Evolutionary conservation across 306 rosid genomes (phyloP).

Genomic region (Rosa chinensis): DNA sequence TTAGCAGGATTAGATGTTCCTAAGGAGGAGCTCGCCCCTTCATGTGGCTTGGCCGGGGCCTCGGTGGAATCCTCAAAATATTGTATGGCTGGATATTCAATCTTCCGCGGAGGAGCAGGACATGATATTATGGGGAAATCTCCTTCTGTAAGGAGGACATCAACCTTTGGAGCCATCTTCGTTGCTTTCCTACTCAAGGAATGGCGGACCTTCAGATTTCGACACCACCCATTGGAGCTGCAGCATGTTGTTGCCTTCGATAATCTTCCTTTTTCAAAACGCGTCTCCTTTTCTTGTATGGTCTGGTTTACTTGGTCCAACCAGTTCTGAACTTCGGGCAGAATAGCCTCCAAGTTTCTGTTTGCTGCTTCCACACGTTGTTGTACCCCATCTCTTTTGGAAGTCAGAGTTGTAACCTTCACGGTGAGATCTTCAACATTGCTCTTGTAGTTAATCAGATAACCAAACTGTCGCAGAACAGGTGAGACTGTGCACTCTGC

Average conservation of each 20-base stretch:
- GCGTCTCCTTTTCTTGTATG: not conserved
- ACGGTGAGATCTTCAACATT: not conserved
- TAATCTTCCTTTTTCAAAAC: not conserved
- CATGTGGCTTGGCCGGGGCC: not conserved
- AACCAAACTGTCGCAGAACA: not conserved
- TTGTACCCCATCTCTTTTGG: not conserved
- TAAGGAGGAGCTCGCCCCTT: not conserved
- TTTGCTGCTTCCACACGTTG: not conserved
- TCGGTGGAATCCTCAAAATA: not conserved
- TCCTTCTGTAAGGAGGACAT: not conserved
- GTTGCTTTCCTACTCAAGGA: conserved; percentile 19
- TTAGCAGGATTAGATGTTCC: not conserved
- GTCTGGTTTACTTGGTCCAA: not conserved
- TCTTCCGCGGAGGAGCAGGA: not conserved
- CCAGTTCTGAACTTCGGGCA: not conserved
- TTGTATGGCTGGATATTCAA: not conserved
- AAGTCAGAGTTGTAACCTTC: not conserved
- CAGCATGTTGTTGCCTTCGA: not conserved
- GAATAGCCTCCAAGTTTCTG: not conserved
- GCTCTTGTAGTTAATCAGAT: not conserved
- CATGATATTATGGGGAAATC: not conserved
- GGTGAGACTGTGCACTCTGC: not conserved
- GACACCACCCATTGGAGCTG: conserved; percentile 11
- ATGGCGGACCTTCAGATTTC: not conserved
- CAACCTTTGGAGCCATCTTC: not conserved